These are phyloP conservation scores for Austroboletus rostrupii DNA, from an alignment of 1,284 basidiomycete genomes.

Conservation along the genomic window DNA sequence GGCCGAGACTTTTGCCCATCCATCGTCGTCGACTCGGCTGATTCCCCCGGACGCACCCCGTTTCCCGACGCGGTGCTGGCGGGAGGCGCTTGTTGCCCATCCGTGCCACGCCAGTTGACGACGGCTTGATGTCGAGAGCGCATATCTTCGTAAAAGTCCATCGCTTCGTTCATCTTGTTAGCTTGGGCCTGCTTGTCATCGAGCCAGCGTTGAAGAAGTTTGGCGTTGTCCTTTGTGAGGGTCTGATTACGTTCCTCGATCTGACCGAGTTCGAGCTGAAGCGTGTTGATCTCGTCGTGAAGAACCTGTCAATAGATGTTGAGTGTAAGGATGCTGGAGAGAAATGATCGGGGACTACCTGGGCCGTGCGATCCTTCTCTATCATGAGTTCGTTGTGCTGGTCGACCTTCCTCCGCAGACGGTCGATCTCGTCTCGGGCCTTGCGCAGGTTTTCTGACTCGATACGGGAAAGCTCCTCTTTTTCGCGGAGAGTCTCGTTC, in stretches of 20 bases:
- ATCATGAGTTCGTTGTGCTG: slow-evolving; percentile 82
- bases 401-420: slow-evolving; percentile 73
- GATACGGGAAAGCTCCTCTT: slow-evolving; percentile 77
- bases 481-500: slow-evolving; percentile 91
- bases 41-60: slow-evolving; percentile 52
- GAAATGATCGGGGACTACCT: slow-evolving; percentile 46
- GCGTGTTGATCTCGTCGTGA: slow-evolving; percentile 90
- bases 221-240: slow-evolving; percentile 89
- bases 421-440: slow-evolving; percentile 65
- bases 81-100: slow-evolving; percentile 25
- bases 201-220: slow-evolving; percentile 90
- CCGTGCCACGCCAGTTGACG: slow-evolving; percentile 50
- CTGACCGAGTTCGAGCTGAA: slow-evolving; percentile 86
- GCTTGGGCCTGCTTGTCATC: slow-evolving; percentile 92
- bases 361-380: slow-evolving; percentile 86
- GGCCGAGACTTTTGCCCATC: slow-evolving; percentile 69
- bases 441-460: slow-evolving; percentile 76
- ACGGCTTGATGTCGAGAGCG: slow-evolving; percentile 62
- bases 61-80: slow-evolving; percentile 61
- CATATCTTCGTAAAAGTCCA: slow-evolving; percentile 80
- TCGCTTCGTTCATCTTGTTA: slow-evolving; percentile 92
- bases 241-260: slow-evolving; percentile 84
- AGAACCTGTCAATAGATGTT: slow-evolving; percentile 59
- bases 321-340: not conserved
- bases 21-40: slow-evolving; percentile 51